These are phyloP conservation scores for Phialophora chinensis DNA, from an alignment of 2,329 filamentous ascomycete species.

Conservation along the genomic window DNA sequence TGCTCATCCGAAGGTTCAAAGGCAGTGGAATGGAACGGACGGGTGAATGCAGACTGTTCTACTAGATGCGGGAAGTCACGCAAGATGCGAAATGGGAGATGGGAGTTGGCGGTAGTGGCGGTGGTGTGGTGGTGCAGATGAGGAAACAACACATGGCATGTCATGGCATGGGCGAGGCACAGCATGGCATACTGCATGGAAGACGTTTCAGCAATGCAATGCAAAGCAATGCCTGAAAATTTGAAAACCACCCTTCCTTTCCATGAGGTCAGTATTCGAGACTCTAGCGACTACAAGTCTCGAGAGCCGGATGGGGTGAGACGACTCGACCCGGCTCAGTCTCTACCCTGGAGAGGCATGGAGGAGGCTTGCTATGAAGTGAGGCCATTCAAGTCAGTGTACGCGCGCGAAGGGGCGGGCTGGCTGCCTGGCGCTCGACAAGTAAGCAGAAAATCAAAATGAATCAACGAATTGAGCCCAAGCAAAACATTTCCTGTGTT, in stretches of 20 bases:
- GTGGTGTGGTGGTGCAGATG: neutral
- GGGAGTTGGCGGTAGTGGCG: too few relatives aligned
- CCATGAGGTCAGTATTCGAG: neutral
- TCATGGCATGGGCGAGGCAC: neutral
- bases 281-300: neutral
- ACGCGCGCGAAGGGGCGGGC: neutral
- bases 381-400: neutral
- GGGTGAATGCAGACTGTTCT: neutral
- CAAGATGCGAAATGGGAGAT: neutral
- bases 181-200: neutral
- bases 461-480: conserved; percentile 7
- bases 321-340: neutral
- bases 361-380: neutral
- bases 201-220: neutral
- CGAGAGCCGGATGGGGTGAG: neutral
- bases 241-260: neutral
- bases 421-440: neutral
- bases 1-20: neutral
- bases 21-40: neutral
- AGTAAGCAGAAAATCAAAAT: neutral
- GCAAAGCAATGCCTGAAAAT: neutral
- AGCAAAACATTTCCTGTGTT: neutral
- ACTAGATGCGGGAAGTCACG: neutral
- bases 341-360: neutral
- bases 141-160: neutral